A percentile compares a stretch with the other conserved stretches of the same genome.
Evolutionary conservation across 1,139 yeast genomes (phyloP).

Genomic region (Candida frijolesensis): DNA sequence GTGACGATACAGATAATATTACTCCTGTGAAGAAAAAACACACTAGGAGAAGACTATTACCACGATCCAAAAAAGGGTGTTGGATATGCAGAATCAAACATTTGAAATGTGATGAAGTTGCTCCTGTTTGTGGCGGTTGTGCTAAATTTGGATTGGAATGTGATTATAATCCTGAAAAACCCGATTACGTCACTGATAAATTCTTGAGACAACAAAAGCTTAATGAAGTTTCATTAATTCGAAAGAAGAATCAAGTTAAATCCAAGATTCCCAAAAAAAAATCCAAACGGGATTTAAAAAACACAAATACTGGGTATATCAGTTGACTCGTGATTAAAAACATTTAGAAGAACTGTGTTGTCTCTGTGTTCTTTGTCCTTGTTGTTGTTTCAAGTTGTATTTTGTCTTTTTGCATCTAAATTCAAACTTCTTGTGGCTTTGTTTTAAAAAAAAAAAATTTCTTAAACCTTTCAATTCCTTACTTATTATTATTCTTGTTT

Average conservation of each 20-base stretch:
- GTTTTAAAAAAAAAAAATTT: background rate
- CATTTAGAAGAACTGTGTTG: background rate
- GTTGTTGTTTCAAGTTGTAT: background rate
- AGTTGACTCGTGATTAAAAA: background rate
- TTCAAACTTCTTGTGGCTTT: no score
- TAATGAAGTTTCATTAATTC: constrained; percentile 31
- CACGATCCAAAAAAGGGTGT: constrained; percentile 49
- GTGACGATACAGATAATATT: background rate
- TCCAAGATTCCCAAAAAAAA: constrained; percentile 8
- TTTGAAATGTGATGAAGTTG: constrained; percentile 47
- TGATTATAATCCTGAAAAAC: constrained; percentile 46
- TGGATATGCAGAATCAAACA: constrained; percentile 55
- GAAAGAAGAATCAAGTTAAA: constrained; percentile 30
- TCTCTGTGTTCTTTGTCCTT: background rate
- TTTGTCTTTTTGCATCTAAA: background rate
- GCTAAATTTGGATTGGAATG: constrained; percentile 44
- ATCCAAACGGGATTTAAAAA: background rate
- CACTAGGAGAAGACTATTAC: constrained; percentile 45
- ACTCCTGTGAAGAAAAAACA: constrained; percentile 29
- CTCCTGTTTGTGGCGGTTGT: constrained; percentile 45
- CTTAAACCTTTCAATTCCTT: background rate
- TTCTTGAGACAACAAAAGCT: constrained; percentile 38
- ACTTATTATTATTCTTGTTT: background rate
- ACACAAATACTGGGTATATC: background rate
- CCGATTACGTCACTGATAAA: constrained; percentile 44